These are phyloP conservation scores for Neurospora pannonica DNA, from an alignment of 495 filamentous ascomycete genomes.

Conservation along the genomic window DNA sequence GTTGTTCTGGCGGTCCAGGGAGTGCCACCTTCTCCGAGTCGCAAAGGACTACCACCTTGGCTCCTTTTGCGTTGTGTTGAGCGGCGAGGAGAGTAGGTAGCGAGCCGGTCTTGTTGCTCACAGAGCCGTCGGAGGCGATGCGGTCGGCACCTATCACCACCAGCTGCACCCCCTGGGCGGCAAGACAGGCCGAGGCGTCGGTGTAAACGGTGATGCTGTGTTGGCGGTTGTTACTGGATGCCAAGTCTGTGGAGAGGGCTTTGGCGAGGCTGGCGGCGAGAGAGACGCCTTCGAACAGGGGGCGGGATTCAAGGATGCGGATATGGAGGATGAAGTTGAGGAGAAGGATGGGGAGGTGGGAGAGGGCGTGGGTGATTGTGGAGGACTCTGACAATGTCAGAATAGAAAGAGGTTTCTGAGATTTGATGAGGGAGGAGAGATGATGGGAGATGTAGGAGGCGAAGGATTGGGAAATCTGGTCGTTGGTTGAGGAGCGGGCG, in stretches of 20 bases:
- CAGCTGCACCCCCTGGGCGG: constrained; percentile 36
- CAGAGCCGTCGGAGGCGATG: constrained; percentile 44
- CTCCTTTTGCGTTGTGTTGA: constrained; percentile 23
- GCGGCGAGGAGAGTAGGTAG: constrained; percentile 45
- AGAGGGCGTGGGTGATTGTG: constrained; percentile 38
- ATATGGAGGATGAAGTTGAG: constrained; percentile 32
- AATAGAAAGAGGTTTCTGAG: constrained; percentile 29
- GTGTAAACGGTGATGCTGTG: constrained; percentile 42
- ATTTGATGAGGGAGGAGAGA: constrained; percentile 1
- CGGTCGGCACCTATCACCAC: constrained; percentile 55
- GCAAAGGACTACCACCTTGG: constrained; percentile 44
- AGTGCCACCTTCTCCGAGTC: constrained; percentile 53
- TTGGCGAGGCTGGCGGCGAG: constrained; percentile 40
- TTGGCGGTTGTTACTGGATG: constrained; percentile 11
- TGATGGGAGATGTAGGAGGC: not conserved
- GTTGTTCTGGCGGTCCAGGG: constrained; percentile 21
- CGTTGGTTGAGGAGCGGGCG: constrained; percentile 38
- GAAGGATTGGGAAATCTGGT: constrained; percentile 10
- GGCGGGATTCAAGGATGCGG: constrained; percentile 55
- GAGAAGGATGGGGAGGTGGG: constrained; percentile 6
- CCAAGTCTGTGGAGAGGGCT: constrained; percentile 11
- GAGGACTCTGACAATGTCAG: constrained; percentile 54
- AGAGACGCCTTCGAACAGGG: constrained; percentile 53
- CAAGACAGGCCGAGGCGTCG: constrained; percentile 51
- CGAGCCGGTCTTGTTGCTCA: constrained; percentile 60